Evolutionary conservation across 164 flowering plant genomes (phyloP).

Genomic region (Stephania cephalantha): DNA sequence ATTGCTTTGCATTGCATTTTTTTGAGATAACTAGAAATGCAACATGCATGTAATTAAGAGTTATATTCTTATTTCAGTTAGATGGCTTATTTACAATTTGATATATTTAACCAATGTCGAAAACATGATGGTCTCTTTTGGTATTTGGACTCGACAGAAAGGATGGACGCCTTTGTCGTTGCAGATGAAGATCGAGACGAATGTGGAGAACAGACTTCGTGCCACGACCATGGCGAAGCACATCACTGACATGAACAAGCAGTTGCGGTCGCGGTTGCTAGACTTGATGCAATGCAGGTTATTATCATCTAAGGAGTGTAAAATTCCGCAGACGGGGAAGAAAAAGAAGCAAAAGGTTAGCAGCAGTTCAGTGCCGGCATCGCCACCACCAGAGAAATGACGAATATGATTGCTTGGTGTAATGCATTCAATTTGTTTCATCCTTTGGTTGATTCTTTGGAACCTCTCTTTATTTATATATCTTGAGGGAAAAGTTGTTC

Average conservation of each 20-base stretch:
- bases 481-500: background rate
- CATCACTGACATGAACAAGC: conserved; percentile 46
- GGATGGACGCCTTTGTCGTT: conserved; percentile 31
- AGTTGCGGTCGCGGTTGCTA: conserved; percentile 35
- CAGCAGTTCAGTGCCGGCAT: conserved; percentile 4
- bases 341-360: conserved; percentile 25
- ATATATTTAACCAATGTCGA: too few relatives aligned
- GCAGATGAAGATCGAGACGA: conserved; percentile 43
- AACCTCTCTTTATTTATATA: background rate
- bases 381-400: conserved; percentile 11
- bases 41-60: too few relatives aligned
- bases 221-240: conserved; percentile 50
- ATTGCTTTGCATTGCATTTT: too few relatives aligned
- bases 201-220: conserved; percentile 35
- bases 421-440: background rate
- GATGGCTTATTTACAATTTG: too few relatives aligned
- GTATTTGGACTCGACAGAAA: conserved; percentile 22
- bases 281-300: conserved; percentile 38
- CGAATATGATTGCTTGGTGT: background rate
- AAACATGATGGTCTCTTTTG: background rate
- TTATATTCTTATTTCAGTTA: too few relatives aligned
- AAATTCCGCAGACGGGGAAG: conserved; percentile 10
- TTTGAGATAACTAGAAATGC: too few relatives aligned
- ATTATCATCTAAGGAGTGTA: conserved; percentile 9
- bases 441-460: background rate